Evolutionary conservation across 306 rosid species (phyloP).

Genomic region (Vachellia collinsii): DNA sequence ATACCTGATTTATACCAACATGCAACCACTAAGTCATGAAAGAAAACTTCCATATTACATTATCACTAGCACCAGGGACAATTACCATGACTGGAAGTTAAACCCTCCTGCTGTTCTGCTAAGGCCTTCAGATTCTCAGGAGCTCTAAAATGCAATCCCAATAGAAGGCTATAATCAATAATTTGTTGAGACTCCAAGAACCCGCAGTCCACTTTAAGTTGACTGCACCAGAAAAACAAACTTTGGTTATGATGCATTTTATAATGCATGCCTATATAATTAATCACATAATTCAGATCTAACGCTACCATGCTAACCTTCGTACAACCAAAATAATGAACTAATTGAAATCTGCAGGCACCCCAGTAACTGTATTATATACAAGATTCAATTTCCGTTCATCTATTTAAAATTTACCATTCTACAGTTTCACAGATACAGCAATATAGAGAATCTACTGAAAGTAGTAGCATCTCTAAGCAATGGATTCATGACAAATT

Average conservation of each 20-base stretch:
- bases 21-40: slow-evolving; percentile 31
- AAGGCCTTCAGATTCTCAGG: slow-evolving; percentile 81
- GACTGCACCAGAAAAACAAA: slow-evolving; percentile 60
- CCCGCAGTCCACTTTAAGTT: slow-evolving; percentile 74
- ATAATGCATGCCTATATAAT: slow-evolving; percentile 11
- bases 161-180: slow-evolving; percentile 92
- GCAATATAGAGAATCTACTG: slow-evolving; percentile 7
- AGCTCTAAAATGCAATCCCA: slow-evolving; percentile 96
- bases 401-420: slow-evolving; percentile 10
- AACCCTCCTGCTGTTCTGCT: slow-evolving; percentile 48
- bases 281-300: slow-evolving; percentile 2
- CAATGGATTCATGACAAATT: neutral
- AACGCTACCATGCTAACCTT: slow-evolving; percentile 17
- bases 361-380: neutral
- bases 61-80: slow-evolving; percentile 25
- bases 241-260: slow-evolving; percentile 22
- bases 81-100: slow-evolving; percentile 53
- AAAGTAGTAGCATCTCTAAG: slow-evolving; percentile 20
- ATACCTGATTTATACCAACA: neutral
- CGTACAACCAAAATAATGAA: slow-evolving; percentile 11
- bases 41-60: slow-evolving; percentile 11
- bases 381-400: neutral
- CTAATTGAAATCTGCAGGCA: slow-evolving; percentile 11
- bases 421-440: slow-evolving; percentile 6
- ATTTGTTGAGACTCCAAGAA: slow-evolving; percentile 91